A percentile compares a stretch with the other conserved stretches of the same genome.
These are phyloP conservation scores for Pseudonitzschia multiseries DNA, from an alignment of 108 stramenopile species.

Conservation along the genomic window DNA sequence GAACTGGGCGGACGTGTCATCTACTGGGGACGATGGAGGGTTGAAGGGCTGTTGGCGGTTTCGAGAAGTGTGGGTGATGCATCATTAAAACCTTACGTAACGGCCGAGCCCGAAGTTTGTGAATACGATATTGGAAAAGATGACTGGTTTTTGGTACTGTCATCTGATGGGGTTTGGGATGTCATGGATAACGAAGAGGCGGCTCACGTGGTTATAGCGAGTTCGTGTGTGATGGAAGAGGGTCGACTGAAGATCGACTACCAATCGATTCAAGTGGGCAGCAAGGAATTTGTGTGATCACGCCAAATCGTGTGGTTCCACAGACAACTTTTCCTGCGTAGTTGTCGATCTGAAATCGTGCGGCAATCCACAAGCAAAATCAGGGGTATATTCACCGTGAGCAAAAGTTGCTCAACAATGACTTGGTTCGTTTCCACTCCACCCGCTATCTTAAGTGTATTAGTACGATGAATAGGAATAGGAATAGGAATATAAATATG, in stretches of 20 bases:
- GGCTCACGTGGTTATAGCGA: conserved; percentile 81
- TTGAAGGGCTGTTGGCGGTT: conserved; percentile 95
- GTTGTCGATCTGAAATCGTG: conserved; percentile 76
- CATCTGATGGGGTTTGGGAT: conserved; percentile 89
- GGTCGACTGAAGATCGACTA: conserved; percentile 70
- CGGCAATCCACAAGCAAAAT: conserved; percentile 47
- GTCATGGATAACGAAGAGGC: conserved; percentile 85
- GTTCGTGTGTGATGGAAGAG: conserved; percentile 83
- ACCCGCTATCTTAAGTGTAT: no score
- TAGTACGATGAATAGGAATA: no score
- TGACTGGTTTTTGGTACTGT: conserved; percentile 87
- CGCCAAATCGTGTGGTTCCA: conserved; percentile 78
- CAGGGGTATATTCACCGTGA: conserved; percentile 45
- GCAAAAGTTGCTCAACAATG: background rate
- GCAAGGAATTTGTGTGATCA: conserved; percentile 75
- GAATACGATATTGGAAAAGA: conserved; percentile 83
- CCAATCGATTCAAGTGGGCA: conserved; percentile 79
- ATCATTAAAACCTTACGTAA: conserved; percentile 85
- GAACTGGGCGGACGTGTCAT: conserved; percentile 90
- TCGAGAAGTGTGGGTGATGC: conserved; percentile 94
- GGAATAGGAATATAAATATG: no score
- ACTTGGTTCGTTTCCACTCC: background rate
- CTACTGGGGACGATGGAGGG: conserved; percentile 91
- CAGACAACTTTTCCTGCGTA: conserved; percentile 76
- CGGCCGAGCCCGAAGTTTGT: conserved; percentile 79